Conservation (phyloP, 2,329 filamentous ascomycete genomes). For the Monosporascus cannonballus region DNA sequence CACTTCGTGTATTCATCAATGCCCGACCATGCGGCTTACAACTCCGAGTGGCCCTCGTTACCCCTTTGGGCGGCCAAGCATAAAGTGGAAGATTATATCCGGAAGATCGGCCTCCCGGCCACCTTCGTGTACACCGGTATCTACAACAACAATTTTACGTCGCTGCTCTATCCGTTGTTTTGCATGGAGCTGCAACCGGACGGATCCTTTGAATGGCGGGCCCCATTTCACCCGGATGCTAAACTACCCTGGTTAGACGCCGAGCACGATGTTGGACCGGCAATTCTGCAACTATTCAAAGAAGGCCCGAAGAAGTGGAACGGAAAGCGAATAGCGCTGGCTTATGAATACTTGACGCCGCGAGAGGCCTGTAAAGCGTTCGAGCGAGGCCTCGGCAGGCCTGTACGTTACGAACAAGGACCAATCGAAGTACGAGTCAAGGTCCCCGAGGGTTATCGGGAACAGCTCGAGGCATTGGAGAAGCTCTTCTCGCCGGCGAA, state of each 20-base stretch:
- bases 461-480: constrained; percentile 71
- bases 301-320: constrained; percentile 84
- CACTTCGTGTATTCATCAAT: constrained; percentile 97
- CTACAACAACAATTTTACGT: constrained; percentile 99
- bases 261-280: constrained; percentile 91
- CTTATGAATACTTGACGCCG: constrained; percentile 84
- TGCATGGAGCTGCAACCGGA: constrained; percentile 85
- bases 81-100: constrained; percentile 84
- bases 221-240: constrained; percentile 84
- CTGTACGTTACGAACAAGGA: constrained; percentile 70
- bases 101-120: constrained; percentile 72
- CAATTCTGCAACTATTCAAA: constrained; percentile 90
- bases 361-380: constrained; percentile 77
- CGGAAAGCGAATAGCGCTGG: constrained; percentile 70
- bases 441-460: constrained; percentile 80
- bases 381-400: constrained; percentile 67
- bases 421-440: constrained; percentile 80
- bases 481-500: constrained; percentile 49
- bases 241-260: constrained; percentile 93
- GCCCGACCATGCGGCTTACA: constrained; percentile 85
- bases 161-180: constrained; percentile 84
- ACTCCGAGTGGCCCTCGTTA: constrained; percentile 69
- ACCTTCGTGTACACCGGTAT: constrained; percentile 96
- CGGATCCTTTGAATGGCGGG: constrained; percentile 86
- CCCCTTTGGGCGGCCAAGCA: constrained; percentile 93